Conservation (phyloP, 805 yeast species). For the Kazachstania kunashirensis region DNA sequence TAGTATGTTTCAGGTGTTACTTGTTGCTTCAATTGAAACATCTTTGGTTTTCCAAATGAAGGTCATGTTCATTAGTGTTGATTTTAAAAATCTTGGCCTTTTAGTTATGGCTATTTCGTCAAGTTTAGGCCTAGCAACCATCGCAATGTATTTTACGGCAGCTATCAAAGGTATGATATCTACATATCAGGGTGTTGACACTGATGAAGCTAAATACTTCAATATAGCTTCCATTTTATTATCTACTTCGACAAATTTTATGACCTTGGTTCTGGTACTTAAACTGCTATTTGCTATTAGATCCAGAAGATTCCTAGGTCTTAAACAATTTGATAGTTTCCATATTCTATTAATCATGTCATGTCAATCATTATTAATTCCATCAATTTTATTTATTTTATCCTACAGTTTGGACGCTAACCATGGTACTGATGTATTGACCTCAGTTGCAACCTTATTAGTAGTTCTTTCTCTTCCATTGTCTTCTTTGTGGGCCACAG, state of each 20-base stretch:
- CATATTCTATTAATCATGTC: constrained; percentile 77
- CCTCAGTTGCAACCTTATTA: constrained; percentile 48
- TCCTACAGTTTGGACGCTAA: constrained; percentile 35
- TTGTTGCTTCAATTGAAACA: constrained; percentile 50
- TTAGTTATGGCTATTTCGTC: constrained; percentile 32
- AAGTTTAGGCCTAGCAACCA: constrained; percentile 43
- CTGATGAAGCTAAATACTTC: constrained; percentile 32
- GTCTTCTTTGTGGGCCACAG: constrained; percentile 81
- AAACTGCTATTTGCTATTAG: constrained; percentile 63
- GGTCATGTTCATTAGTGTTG: constrained; percentile 57
- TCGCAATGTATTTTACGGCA: constrained; percentile 49
- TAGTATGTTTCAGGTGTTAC: constrained; percentile 47
- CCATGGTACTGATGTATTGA: constrained; percentile 32
- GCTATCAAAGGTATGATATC: constrained; percentile 37
- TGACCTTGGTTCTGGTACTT: constrained; percentile 48
- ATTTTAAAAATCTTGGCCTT: constrained; percentile 35
- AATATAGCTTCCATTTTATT: constrained; percentile 54
- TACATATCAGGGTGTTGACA: constrained; percentile 21
- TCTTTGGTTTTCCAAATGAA: constrained; percentile 65
- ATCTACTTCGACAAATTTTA: constrained; percentile 55
- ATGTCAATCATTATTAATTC: constrained; percentile 70
- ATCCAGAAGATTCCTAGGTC: constrained; percentile 66
- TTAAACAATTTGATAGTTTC: constrained; percentile 71
- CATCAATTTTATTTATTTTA: constrained; percentile 57
- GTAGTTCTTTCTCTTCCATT: constrained; percentile 70